Evolutionary conservation across 1,284 basidiomycete species (phyloP).

Genomic region (Mycosarcoma mackinlayi): DNA sequence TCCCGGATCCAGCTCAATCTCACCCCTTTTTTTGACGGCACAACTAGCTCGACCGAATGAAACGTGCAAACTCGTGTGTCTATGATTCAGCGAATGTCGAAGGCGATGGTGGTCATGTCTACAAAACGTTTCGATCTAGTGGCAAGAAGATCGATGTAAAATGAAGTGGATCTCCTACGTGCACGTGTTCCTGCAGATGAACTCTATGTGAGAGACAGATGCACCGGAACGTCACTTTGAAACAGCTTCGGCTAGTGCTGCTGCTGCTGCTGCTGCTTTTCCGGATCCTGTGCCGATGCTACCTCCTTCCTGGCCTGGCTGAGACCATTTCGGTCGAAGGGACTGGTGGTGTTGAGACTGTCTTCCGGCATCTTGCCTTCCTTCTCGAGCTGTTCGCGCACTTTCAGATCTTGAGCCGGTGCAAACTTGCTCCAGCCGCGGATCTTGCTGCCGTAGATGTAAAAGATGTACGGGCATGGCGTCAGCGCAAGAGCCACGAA

Average conservation of each 20-base stretch:
- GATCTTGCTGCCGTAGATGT: conserved; percentile 70
- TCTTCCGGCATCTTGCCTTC: conserved; percentile 53
- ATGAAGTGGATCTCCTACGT: too few relatives aligned
- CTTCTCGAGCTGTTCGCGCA: conserved; percentile 52
- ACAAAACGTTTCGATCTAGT: too few relatives aligned
- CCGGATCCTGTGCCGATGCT: conserved; percentile 25
- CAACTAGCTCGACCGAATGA: too few relatives aligned
- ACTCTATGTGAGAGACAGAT: too few relatives aligned
- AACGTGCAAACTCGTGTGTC: too few relatives aligned
- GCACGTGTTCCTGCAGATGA: neutral
- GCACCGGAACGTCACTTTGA: too few relatives aligned
- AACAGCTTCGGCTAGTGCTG: too few relatives aligned
- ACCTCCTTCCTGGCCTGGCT: conserved; percentile 20
- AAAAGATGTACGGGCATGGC: conserved; percentile 74
- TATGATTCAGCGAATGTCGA: too few relatives aligned
- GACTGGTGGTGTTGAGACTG: conserved; percentile 27
- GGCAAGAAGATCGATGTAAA: too few relatives aligned
- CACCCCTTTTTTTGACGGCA: too few relatives aligned
- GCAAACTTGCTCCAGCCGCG: conserved; percentile 69
- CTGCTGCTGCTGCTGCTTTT: conserved; percentile 21
- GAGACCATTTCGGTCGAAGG: conserved; percentile 28
- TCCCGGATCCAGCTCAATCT: too few relatives aligned
- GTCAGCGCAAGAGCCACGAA: conserved; percentile 76
- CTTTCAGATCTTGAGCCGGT: conserved; percentile 55
- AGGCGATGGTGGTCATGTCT: too few relatives aligned